Percentiles rank a stretch among this genome's conserved stretches.
These are phyloP conservation scores for Ceratocystis alfenasii DNA, from an alignment of 2,329 filamentous ascomycete genomes.

Conservation along the genomic window DNA sequence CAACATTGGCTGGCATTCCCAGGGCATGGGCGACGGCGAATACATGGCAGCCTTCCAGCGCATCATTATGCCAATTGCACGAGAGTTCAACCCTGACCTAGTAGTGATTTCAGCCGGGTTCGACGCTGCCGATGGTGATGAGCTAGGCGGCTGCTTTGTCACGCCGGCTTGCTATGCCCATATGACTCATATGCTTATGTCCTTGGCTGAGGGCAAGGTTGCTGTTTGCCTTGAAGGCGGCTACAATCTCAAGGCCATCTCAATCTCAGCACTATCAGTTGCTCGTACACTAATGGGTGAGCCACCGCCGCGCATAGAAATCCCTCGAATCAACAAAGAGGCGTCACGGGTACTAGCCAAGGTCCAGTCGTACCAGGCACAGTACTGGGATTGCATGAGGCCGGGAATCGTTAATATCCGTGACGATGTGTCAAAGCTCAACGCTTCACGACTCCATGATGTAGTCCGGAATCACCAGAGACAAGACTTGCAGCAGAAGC, in stretches of 20 bases:
- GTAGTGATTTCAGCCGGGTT: constrained; percentile 95
- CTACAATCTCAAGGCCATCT: constrained; percentile 89
- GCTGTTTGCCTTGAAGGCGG: constrained; percentile 91
- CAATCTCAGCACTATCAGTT: constrained; percentile 80
- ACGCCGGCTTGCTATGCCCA: constrained; percentile 86
- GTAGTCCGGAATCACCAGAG: constrained; percentile 68
- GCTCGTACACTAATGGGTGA: constrained; percentile 92
- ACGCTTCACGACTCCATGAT: constrained; percentile 59
- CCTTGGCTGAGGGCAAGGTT: constrained; percentile 75
- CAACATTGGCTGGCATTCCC: constrained; percentile 55
- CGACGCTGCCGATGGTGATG: constrained; percentile 86
- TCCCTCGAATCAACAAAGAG: constrained; percentile 46
- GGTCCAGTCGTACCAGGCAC: constrained; percentile 49
- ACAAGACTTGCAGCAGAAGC: constrained; percentile 55
- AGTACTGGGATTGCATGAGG: constrained; percentile 81
- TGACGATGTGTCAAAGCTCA: constrained; percentile 40
- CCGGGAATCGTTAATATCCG: constrained; percentile 48
- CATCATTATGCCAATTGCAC: constrained; percentile 89
- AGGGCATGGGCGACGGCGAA: constrained; percentile 88
- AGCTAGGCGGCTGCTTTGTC: constrained; percentile 85
- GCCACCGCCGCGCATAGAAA: constrained; percentile 54
- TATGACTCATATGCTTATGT: constrained; percentile 99
- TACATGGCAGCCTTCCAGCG: constrained; percentile 95
- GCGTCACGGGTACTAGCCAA: constrained; percentile 45
- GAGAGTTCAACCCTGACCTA: constrained; percentile 85